These are phyloP conservation scores for Gloeopeniophorella convolvens DNA, from an alignment of 768 basidiomycete species.

Conservation along the genomic window DNA sequence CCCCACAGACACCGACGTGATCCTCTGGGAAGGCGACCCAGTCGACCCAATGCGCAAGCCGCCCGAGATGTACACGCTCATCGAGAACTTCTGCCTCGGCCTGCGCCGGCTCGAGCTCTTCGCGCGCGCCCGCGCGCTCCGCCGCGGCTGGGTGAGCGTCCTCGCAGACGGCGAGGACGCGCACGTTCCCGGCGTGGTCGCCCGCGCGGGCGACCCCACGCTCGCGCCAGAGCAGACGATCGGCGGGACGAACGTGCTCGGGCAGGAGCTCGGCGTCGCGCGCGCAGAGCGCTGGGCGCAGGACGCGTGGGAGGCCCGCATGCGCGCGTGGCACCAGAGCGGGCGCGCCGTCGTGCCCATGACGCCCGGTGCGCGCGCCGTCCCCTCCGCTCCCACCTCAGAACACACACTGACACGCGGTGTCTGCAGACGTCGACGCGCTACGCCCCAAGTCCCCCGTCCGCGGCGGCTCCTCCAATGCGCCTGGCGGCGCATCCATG, in stretches of 20 bases:
- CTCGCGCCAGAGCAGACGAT: constrained; percentile 27
- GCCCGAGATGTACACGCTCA: constrained; percentile 90
- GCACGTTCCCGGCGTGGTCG: constrained; percentile 34
- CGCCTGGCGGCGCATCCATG: constrained; percentile 4
- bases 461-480: constrained; percentile 31
- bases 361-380: constrained; percentile 39
- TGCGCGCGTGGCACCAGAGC: constrained; percentile 42
- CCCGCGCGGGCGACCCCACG: constrained; percentile 17
- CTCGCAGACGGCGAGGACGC: constrained; percentile 58
- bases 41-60: constrained; percentile 82
- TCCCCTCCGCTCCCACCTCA: no score
- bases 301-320: constrained; percentile 58
- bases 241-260: constrained; percentile 30
- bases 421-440: constrained; percentile 74
- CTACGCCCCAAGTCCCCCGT: constrained; percentile 83
- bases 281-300: constrained; percentile 49
- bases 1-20: constrained; percentile 81
- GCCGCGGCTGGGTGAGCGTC: constrained; percentile 91
- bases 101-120: constrained; percentile 88
- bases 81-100: constrained; percentile 97
- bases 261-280: constrained; percentile 16
- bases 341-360: constrained; percentile 55
- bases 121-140: constrained; percentile 58
- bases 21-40: constrained; percentile 93
- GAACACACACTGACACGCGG: no score